phyloP scores from a whole-genome alignment of 345 rosid species.

The Raphanus raphanistrum region DNA sequence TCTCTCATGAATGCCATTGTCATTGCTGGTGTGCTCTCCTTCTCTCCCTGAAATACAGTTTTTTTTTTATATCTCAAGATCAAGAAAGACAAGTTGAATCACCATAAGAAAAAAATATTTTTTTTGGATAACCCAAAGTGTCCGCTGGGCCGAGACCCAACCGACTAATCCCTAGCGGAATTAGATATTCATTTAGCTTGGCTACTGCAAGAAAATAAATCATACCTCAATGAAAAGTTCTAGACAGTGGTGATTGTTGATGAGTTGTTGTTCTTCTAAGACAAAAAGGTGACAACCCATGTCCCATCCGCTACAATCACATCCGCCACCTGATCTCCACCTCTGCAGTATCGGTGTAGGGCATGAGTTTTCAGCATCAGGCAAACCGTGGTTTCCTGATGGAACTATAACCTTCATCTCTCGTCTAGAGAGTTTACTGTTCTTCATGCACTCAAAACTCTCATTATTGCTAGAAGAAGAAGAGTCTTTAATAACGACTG shows the following conservation, averaged over 20 bases:
- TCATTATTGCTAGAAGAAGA: constrained; percentile 53
- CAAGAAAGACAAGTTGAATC: background rate
- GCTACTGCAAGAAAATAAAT: background rate
- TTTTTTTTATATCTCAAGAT: background rate
- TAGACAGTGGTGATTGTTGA: constrained; percentile 51
- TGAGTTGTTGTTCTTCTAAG: constrained; percentile 51
- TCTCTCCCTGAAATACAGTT: constrained; percentile 54
- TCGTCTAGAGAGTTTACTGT: constrained; percentile 32
- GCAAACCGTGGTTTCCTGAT: constrained; percentile 77
- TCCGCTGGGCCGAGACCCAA: no score
- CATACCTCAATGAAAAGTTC: constrained; percentile 71
- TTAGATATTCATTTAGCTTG: background rate
- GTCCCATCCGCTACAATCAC: constrained; percentile 99
- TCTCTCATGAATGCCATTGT: constrained; percentile 52
- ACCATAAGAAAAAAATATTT: background rate
- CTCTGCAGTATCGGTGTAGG: constrained; percentile 79
- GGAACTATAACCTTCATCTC: constrained; percentile 72
- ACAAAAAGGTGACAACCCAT: constrained; percentile 87
- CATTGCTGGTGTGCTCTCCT: constrained; percentile 46
- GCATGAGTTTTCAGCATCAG: constrained; percentile 52
- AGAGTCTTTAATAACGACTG: constrained; percentile 66
- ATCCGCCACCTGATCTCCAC: constrained; percentile 93
- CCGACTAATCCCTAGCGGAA: no score
- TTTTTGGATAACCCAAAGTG: no score
- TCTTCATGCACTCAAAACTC: constrained; percentile 52